A percentile compares a stretch with the other conserved stretches of the same genome.
phyloP scores from a whole-genome alignment of 371 early-diverging fungal genomes.

The Blakeslea trispora region DNA sequence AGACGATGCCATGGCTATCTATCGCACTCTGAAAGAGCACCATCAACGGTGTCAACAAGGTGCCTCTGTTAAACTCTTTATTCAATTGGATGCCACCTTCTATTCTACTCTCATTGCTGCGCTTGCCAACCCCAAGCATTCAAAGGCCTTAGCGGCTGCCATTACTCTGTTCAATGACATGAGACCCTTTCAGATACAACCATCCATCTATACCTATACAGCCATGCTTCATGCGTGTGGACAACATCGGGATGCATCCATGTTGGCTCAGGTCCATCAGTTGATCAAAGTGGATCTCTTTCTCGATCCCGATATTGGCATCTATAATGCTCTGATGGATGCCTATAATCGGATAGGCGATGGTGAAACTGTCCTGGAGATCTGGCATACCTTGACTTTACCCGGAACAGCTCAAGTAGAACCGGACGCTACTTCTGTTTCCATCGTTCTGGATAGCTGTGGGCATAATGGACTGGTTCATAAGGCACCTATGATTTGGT shows the following conservation, averaged over 20 bases:
- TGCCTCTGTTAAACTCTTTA: conserved; percentile 5
- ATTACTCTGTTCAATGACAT: conserved; percentile 36
- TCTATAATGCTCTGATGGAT: conserved; percentile 40
- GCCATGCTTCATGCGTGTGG: conserved; percentile 34
- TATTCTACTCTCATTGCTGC: conserved; percentile 29
- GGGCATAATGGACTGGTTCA: conserved; percentile 32
- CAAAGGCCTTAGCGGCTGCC: conserved; percentile 18
- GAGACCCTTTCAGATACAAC: conserved; percentile 31
- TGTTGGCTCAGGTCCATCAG: conserved; percentile 33
- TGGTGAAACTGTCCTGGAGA: conserved; percentile 27
- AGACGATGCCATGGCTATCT: conserved; percentile 30
- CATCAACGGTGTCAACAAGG: conserved; percentile 13
- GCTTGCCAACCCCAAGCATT: conserved; percentile 2
- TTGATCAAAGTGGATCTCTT: conserved; percentile 35
- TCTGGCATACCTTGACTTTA: conserved; percentile 33
- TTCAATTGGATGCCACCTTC: conserved; percentile 29
- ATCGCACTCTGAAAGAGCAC: conserved; percentile 26
- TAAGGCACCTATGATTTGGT: conserved; percentile 38
- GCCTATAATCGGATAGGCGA: conserved; percentile 35
- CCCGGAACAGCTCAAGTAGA: background rate
- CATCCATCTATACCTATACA: conserved; percentile 30
- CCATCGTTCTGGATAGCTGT: conserved; percentile 35
- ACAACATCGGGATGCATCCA: conserved; percentile 22
- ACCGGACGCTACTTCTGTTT: conserved; percentile 25
- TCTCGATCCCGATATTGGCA: conserved; percentile 36